phyloP scores from a whole-genome alignment of 768 basidiomycete species.

The Hydnum rufescens region DNA sequence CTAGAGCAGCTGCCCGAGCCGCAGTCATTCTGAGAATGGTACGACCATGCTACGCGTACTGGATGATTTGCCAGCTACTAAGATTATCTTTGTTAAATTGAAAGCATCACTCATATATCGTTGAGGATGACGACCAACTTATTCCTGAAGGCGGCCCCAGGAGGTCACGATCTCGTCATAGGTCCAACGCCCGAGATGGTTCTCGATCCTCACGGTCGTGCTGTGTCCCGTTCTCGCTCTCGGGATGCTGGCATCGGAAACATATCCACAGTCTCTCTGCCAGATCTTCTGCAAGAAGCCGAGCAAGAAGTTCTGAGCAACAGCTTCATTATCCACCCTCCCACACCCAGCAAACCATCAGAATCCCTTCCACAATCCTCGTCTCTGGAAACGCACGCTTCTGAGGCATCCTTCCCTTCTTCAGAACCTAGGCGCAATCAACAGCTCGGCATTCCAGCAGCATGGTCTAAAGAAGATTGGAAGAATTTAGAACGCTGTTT shows the following conservation, averaged over 20 bases:
- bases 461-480: slow-evolving; percentile 66
- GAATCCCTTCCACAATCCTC: background rate
- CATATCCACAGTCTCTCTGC: slow-evolving; percentile 29
- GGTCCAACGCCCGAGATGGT: slow-evolving; percentile 5
- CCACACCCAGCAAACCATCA: background rate
- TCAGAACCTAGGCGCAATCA: background rate
- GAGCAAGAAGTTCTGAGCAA: slow-evolving; percentile 28
- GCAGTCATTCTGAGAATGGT: slow-evolving; percentile 84
- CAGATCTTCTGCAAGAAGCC: slow-evolving; percentile 37
- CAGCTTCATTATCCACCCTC: slow-evolving; percentile 4
- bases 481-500: slow-evolving; percentile 61
- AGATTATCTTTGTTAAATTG: background rate
- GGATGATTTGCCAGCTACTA: background rate
- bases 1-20: slow-evolving; percentile 74
- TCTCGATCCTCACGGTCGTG: slow-evolving; percentile 11
- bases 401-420: background rate
- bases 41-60: slow-evolving; percentile 12
- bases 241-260: slow-evolving; percentile 34
- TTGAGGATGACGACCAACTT: slow-evolving; percentile 1
- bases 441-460: background rate
- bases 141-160: background rate
- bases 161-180: slow-evolving; percentile 6
- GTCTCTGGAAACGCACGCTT: background rate
- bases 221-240: slow-evolving; percentile 29
- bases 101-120: slow-evolving; percentile 62